Evolutionary conservation across 495 filamentous ascomycete species (phyloP).

Genomic region (Neurospora sublineolata): DNA sequence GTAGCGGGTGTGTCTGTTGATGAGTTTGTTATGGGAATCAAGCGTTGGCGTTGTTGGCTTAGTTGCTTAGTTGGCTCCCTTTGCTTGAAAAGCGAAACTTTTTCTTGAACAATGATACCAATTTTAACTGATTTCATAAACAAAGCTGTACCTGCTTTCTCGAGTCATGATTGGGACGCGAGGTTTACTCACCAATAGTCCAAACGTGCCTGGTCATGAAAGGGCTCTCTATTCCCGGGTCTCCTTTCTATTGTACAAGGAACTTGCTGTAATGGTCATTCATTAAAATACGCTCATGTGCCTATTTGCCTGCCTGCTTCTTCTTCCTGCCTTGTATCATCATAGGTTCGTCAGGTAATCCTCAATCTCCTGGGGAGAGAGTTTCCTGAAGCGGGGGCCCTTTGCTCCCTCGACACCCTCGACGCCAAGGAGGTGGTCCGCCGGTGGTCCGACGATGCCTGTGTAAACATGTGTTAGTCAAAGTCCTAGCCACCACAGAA

Average conservation of each 20-base stretch:
- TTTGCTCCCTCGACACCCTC: slow-evolving; percentile 83
- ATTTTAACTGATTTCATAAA: background rate
- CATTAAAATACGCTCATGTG: slow-evolving; percentile 6
- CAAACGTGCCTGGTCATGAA: background rate
- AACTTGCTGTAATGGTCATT: slow-evolving; percentile 1
- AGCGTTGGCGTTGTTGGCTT: background rate
- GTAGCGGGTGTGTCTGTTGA: slow-evolving; percentile 10
- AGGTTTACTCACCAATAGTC: background rate
- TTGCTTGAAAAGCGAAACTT: background rate
- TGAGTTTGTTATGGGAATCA: background rate
- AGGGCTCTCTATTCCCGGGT: background rate
- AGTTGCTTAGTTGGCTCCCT: background rate
- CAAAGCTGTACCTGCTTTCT: background rate
- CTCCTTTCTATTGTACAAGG: slow-evolving; percentile 29
- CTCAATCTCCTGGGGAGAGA: slow-evolving; percentile 96
- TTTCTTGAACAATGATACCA: background rate
- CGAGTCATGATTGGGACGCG: background rate
- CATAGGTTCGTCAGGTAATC: slow-evolving; percentile 96
- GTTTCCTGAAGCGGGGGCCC: slow-evolving; percentile 89
- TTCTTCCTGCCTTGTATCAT: slow-evolving; percentile 10
- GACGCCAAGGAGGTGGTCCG: slow-evolving; percentile 81
- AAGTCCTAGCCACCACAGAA: slow-evolving; percentile 11
- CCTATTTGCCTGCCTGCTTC: background rate
- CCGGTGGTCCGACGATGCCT: slow-evolving; percentile 93
- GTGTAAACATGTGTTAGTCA: slow-evolving; percentile 4